These are phyloP conservation scores for Globisporangium canariense DNA, from an alignment of 352 stramenopile genomes.

Conservation along the genomic window DNA sequence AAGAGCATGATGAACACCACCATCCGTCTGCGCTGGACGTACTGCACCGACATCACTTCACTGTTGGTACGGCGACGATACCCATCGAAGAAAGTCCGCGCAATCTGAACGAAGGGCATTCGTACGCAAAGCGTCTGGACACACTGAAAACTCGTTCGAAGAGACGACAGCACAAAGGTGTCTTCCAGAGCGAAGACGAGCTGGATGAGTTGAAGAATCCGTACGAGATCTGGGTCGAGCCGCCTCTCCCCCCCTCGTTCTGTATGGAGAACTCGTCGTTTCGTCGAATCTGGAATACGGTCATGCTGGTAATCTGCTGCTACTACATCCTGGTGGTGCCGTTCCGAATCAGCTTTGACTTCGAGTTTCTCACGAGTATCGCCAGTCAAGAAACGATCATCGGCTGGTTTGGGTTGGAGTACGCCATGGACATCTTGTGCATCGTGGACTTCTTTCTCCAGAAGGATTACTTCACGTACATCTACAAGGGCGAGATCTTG, in stretches of 20 bases:
- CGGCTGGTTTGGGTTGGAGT: conserved; percentile 36
- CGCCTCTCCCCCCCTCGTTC: conserved; percentile 22
- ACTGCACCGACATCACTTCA: background rate
- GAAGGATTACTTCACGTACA: conserved; percentile 29
- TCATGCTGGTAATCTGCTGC: conserved; percentile 29
- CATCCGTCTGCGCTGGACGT: background rate
- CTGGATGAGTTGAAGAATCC: background rate
- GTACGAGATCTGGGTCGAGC: conserved; percentile 33
- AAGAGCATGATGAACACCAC: background rate
- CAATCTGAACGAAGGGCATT: conserved; percentile 7
- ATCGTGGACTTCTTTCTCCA: conserved; percentile 31
- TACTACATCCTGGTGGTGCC: conserved; percentile 34
- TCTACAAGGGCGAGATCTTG: conserved; percentile 31
- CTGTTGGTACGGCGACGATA: background rate
- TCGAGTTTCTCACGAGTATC: conserved; percentile 20
- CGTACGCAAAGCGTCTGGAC: conserved; percentile 25
- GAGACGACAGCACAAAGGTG: conserved; percentile 14
- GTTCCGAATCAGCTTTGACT: conserved; percentile 30
- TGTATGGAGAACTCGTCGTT: conserved; percentile 29
- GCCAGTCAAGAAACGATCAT: conserved; percentile 7
- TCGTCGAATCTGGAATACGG: conserved; percentile 21
- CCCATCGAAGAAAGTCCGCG: background rate
- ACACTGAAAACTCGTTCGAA: conserved; percentile 19
- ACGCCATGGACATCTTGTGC: conserved; percentile 30
- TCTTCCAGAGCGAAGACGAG: conserved; percentile 15